Evolutionary conservation across 1,139 yeast genomes (phyloP).

Genomic region (Pichia sp.): DNA sequence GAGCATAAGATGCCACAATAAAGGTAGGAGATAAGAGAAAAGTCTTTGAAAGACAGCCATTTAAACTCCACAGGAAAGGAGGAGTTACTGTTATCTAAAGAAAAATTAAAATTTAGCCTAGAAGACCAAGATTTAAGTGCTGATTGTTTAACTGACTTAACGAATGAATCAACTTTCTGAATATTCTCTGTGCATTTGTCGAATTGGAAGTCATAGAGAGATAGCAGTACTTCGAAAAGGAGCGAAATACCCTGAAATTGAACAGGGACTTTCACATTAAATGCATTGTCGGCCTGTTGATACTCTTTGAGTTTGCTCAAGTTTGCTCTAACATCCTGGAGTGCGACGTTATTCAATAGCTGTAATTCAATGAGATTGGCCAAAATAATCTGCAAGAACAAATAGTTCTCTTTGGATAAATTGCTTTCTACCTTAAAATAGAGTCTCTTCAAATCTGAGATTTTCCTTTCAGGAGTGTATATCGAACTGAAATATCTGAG

Average conservation of each 20-base stretch:
- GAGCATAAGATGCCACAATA: constrained; percentile 27
- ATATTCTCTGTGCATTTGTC: constrained; percentile 29
- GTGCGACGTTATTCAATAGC: constrained; percentile 6
- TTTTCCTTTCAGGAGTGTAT: constrained; percentile 30
- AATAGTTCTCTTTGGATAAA: constrained; percentile 21
- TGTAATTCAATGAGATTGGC: constrained; percentile 13
- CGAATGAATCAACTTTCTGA: constrained; percentile 24
- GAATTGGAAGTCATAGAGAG: constrained; percentile 33
- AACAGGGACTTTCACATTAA: background rate
- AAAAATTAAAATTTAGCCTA: background rate
- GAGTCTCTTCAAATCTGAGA: constrained; percentile 31
- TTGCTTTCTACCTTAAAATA: constrained; percentile 14
- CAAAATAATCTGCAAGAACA: constrained; percentile 26
- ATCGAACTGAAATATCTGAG: constrained; percentile 31
- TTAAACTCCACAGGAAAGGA: constrained; percentile 22
- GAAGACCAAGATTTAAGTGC: background rate
- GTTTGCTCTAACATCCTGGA: constrained; percentile 22
- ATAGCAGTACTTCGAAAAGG: constrained; percentile 30
- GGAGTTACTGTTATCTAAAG: background rate
- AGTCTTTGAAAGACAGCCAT: constrained; percentile 45
- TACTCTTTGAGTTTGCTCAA: background rate
- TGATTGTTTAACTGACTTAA: background rate
- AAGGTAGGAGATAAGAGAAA: constrained; percentile 39
- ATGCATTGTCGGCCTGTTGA: background rate
- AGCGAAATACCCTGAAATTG: constrained; percentile 23